These are phyloP conservation scores for Candida sakaeoensis DNA, from an alignment of 805 yeast genomes.

Conservation along the genomic window DNA sequence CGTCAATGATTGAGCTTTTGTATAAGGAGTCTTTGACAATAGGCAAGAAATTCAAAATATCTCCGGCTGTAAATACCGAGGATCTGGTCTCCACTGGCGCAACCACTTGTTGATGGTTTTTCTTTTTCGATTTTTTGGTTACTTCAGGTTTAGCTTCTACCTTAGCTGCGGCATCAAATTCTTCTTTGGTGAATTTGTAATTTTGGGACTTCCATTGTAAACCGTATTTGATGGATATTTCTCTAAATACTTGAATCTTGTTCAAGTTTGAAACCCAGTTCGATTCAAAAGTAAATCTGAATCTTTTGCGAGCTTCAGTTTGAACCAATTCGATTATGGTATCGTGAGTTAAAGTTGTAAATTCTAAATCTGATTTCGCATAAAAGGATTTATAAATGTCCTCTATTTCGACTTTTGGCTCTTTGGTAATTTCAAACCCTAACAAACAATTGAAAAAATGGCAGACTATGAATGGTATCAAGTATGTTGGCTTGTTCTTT, in stretches of 20 bases:
- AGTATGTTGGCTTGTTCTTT: slow-evolving; percentile 44
- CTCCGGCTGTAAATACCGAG: slow-evolving; percentile 54
- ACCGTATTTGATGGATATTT: slow-evolving; percentile 74
- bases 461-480: slow-evolving; percentile 58
- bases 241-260: slow-evolving; percentile 55
- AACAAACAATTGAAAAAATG: slow-evolving; percentile 71
- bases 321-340: slow-evolving; percentile 43
- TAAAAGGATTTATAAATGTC: slow-evolving; percentile 41
- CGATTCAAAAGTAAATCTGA: slow-evolving; percentile 53
- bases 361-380: slow-evolving; percentile 35
- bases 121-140: slow-evolving; percentile 20
- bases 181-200: slow-evolving; percentile 47
- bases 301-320: slow-evolving; percentile 58
- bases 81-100: slow-evolving; percentile 15
- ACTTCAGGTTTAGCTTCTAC: slow-evolving; percentile 13
- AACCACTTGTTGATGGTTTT: slow-evolving; percentile 14
- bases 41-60: slow-evolving; percentile 69
- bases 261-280: slow-evolving; percentile 43
- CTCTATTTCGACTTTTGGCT: slow-evolving; percentile 41
- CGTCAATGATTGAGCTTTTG: slow-evolving; percentile 66
- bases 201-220: slow-evolving; percentile 69
- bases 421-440: slow-evolving; percentile 44
- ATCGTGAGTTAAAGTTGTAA: slow-evolving; percentile 44
- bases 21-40: slow-evolving; percentile 68
- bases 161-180: slow-evolving; percentile 29